Percentiles rank a stretch among this genome's conserved stretches.
Evolutionary conservation across 208 protist genomes (phyloP).

Genomic region (Strigomonas galati): DNA sequence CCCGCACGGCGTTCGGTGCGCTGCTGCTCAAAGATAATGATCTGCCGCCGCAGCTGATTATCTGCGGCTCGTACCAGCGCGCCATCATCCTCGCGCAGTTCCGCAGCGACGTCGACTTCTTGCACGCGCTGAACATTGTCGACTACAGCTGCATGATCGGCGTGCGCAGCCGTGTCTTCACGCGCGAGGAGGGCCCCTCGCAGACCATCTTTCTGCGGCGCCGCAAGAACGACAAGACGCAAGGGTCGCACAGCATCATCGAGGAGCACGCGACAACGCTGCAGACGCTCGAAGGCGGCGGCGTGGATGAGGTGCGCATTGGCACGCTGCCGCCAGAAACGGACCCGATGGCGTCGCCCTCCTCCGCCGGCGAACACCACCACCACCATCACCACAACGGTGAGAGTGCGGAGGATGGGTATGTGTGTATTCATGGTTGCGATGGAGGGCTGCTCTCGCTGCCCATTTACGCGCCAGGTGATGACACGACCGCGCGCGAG

Average conservation of each 20-base stretch:
- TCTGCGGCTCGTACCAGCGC: slow-evolving; percentile 69
- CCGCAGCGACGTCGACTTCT: slow-evolving; percentile 74
- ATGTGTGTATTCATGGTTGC: slow-evolving; percentile 68
- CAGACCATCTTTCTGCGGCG: slow-evolving; percentile 38
- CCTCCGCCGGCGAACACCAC: background rate
- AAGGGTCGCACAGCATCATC: background rate
- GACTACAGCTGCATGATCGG: slow-evolving; percentile 93
- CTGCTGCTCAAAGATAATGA: slow-evolving; percentile 88
- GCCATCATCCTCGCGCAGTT: slow-evolving; percentile 85
- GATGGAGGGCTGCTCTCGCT: slow-evolving; percentile 80
- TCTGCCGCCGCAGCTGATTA: slow-evolving; percentile 77
- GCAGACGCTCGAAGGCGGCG: slow-evolving; percentile 10
- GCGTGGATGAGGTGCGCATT: slow-evolving; percentile 17
- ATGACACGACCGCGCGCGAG: slow-evolving; percentile 69
- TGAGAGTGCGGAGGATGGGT: slow-evolving; percentile 29
- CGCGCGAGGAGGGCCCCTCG: slow-evolving; percentile 54
- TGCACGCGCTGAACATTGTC: slow-evolving; percentile 78
- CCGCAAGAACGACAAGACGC: background rate
- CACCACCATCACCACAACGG: background rate
- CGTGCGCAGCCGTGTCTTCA: slow-evolving; percentile 80
- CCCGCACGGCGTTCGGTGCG: slow-evolving; percentile 75
- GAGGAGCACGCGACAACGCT: slow-evolving; percentile 14
- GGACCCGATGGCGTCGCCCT: background rate
- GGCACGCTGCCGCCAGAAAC: slow-evolving; percentile 10
- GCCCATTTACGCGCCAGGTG: slow-evolving; percentile 61